Evolutionary conservation across 371 early-diverging fungal species (phyloP).

Genomic region (Mortierella sp.): DNA sequence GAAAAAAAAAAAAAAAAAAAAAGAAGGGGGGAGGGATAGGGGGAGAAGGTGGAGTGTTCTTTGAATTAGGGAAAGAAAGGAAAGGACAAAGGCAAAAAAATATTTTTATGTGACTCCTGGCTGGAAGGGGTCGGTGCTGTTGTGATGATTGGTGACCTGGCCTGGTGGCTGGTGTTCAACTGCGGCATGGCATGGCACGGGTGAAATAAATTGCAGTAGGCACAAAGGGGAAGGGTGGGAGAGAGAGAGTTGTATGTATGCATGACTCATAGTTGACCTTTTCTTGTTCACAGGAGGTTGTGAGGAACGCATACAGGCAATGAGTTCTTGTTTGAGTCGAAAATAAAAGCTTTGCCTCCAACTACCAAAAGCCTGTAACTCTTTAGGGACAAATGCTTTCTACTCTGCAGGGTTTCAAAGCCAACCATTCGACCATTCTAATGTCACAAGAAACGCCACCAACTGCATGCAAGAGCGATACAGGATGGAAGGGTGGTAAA

Average conservation of each 20-base stretch:
- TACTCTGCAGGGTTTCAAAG: neutral
- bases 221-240: neutral
- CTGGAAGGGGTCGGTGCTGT: neutral
- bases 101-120: neutral
- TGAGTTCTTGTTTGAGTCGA: neutral
- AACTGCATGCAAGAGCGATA: neutral
- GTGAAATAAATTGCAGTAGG: neutral
- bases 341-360: constrained; percentile 5
- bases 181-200: neutral
- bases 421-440: neutral
- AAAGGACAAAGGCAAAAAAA: neutral
- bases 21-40: neutral
- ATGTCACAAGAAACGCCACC: constrained; percentile 7
- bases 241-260: neutral
- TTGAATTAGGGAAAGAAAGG: neutral
- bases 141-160: neutral
- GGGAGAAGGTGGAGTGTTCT: neutral
- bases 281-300: neutral
- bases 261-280: constrained; percentile 10
- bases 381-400: neutral
- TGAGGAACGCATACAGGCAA: neutral
- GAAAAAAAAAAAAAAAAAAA: too few relatives aligned
- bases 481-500: neutral
- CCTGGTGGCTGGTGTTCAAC: constrained; percentile 2
- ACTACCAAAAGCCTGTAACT: neutral